Evolutionary conservation across 2,329 filamentous ascomycete species (phyloP).

Genomic region (Colletotrichum musicola): DNA sequence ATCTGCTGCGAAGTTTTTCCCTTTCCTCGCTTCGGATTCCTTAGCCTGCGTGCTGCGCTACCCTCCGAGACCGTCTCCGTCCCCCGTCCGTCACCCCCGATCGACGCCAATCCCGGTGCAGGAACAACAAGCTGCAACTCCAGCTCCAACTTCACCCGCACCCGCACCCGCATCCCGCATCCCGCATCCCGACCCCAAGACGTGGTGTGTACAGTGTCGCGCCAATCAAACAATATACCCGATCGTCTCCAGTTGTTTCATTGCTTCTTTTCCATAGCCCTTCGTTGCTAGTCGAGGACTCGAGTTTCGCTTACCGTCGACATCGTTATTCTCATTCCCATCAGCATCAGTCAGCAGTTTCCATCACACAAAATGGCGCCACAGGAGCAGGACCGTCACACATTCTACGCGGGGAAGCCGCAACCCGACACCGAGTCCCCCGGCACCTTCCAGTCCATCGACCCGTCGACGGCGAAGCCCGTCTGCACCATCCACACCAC

Average conservation of each 20-base stretch:
- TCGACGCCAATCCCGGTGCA: conserved; percentile 24
- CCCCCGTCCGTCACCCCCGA: conserved; percentile 19
- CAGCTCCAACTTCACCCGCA: background rate
- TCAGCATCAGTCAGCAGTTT: background rate
- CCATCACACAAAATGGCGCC: conserved; percentile 27
- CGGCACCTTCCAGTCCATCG: conserved; percentile 77
- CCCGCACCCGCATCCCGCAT: background rate
- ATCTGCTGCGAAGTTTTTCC: conserved; percentile 17
- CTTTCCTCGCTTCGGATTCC: background rate
- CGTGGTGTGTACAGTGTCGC: too few species aligned
- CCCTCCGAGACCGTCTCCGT: conserved; percentile 13
- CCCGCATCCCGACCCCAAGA: background rate
- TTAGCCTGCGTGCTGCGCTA: conserved; percentile 5
- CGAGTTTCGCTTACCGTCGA: background rate
- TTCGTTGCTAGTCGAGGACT: background rate
- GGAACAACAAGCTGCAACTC: background rate
- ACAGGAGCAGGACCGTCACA: conserved; percentile 56
- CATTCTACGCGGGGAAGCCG: conserved; percentile 80
- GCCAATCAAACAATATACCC: conserved; percentile 5
- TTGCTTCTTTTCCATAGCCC: conserved; percentile 3
- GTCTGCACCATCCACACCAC: conserved; percentile 80
- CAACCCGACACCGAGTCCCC: conserved; percentile 71
- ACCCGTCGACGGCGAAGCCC: conserved; percentile 78
- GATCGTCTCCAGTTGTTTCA: conserved; percentile 18
- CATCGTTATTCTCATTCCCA: background rate